A percentile compares a stretch with the other conserved stretches of the same genome.
Conservation (phyloP, 2,329 filamentous ascomycete genomes). For the Parafenestella ontariensis region DNA sequence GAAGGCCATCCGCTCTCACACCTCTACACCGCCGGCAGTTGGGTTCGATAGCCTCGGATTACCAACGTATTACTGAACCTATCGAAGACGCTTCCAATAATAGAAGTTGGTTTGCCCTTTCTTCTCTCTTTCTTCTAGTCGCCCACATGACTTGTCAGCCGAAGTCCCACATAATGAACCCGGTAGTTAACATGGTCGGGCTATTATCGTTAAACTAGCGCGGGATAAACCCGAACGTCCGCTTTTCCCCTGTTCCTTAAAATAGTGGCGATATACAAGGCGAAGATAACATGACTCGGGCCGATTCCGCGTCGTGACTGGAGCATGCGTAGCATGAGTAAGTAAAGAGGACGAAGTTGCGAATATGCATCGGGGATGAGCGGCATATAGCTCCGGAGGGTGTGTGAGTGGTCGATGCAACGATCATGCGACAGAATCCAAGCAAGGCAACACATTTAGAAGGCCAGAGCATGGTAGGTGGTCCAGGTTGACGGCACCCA, state of each 20-base stretch:
- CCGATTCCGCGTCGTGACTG: too few relatives aligned
- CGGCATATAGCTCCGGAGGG: not conserved
- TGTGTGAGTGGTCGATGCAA: not conserved
- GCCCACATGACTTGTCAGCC: not conserved
- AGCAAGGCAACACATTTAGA: too few relatives aligned
- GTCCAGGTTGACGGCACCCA: not conserved
- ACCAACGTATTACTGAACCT: not conserved
- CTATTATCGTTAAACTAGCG: too few relatives aligned
- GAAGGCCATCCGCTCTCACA: not conserved
- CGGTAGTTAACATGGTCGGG: too few relatives aligned
- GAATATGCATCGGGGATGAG: not conserved
- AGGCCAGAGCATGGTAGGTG: not conserved
- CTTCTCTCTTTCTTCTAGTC: not conserved
- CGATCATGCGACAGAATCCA: not conserved
- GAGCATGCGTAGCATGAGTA: not conserved
- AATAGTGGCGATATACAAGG: not conserved
- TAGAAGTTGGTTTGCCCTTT: not conserved
- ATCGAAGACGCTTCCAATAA: not conserved
- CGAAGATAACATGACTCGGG: not conserved
- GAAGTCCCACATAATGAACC: too few relatives aligned
- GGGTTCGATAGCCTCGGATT: not conserved
- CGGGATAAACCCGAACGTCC: not conserved
- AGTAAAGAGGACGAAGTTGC: not conserved
- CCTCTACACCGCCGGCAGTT: not conserved
- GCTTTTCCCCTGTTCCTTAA: not conserved